These are phyloP conservation scores for Tardiomyces depauwii DNA, from an alignment of 1,139 yeast genomes.

Conservation along the genomic window DNA sequence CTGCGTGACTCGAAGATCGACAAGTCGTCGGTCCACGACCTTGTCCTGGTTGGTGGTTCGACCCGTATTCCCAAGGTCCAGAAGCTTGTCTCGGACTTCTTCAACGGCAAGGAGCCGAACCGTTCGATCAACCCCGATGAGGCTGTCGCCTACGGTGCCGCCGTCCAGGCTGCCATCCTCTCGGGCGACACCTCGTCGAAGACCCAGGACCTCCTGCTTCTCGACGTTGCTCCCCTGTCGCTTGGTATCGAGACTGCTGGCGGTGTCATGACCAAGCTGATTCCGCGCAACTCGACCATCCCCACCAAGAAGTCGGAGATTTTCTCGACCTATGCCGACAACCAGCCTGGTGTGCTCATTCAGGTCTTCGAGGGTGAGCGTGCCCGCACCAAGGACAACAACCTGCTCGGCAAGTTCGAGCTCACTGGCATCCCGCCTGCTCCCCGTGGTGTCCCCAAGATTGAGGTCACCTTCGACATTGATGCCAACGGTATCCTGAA, in stretches of 20 bases:
- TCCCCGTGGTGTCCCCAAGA: slow-evolving; percentile 94
- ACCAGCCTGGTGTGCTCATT: slow-evolving; percentile 89
- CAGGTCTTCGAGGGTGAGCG: slow-evolving; percentile 94
- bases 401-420: slow-evolving; percentile 87
- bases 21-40: slow-evolving; percentile 73
- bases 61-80: slow-evolving; percentile 93
- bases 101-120: slow-evolving; percentile 85
- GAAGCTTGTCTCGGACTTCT: slow-evolving; percentile 75
- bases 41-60: slow-evolving; percentile 86
- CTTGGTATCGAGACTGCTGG: slow-evolving; percentile 93
- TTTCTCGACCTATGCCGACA: slow-evolving; percentile 86
- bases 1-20: slow-evolving; percentile 71
- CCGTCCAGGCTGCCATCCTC: slow-evolving; percentile 98
- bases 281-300: slow-evolving; percentile 84
- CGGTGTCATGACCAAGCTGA: slow-evolving; percentile 88
- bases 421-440: slow-evolving; percentile 91
- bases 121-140: slow-evolving; percentile 88
- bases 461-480: slow-evolving; percentile 85
- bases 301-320: slow-evolving; percentile 90
- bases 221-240: slow-evolving; percentile 84
- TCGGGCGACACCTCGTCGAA: slow-evolving; percentile 83
- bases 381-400: slow-evolving; percentile 87
- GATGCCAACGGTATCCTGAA: slow-evolving; percentile 91
- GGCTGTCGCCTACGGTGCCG: slow-evolving; percentile 99
- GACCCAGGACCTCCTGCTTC: slow-evolving; percentile 74